Evolutionary conservation across 2,329 filamentous ascomycete genomes (phyloP), one percentile per base, ranked within the genome.

Genomic region (Exophiala aquamarina): DNA sequence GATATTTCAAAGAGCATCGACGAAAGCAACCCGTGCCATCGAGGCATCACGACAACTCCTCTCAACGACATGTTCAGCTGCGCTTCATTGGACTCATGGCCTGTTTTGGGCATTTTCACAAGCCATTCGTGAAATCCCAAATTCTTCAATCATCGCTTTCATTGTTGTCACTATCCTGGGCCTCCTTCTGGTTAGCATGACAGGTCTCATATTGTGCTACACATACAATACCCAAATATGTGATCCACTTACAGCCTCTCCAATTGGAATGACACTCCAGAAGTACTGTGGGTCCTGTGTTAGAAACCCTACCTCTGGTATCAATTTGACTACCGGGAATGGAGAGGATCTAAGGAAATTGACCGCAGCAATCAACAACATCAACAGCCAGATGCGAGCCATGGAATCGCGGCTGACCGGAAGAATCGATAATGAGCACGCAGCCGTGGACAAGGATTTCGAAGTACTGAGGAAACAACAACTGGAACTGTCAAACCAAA

Each of bases 281-380:
- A 52, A 41, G 17, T 44, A 54, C 29, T 59, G 56, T 20, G 56
- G 56, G 11, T 44, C 43, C 13, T 59, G 56, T 38, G 37, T 35
- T 8, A 38, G 44, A 28, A 42, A 11, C 20, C 17, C 47, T 4
- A 34, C 20, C n/a, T 18, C 20, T 2, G 17, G 31, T 20, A 28
- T 53, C 15, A 57, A 59, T 36, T 23, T 59, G 14, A 54, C 53
- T 10, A 26, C 26, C 13, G 42, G 44, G 23, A 36, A 38, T 31
- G 40, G 41, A 17, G 41, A 44, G 11, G 55, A 59, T 34, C 19
- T 58, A 9, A 38, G 41, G 3, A 48, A 46, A 26, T 44, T 59
- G 21, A 36, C 51, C 3, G 17, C 37, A 6, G 50, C 57, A 9
- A 44, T 59, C 10, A 44, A 41, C 34, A 44, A 41, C 21, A 54